Percentiles rank a stretch among this genome's conserved stretches.
Evolutionary conservation across 768 basidiomycete genomes (phyloP).

Genomic region (Cystobasidium tubakii): DNA sequence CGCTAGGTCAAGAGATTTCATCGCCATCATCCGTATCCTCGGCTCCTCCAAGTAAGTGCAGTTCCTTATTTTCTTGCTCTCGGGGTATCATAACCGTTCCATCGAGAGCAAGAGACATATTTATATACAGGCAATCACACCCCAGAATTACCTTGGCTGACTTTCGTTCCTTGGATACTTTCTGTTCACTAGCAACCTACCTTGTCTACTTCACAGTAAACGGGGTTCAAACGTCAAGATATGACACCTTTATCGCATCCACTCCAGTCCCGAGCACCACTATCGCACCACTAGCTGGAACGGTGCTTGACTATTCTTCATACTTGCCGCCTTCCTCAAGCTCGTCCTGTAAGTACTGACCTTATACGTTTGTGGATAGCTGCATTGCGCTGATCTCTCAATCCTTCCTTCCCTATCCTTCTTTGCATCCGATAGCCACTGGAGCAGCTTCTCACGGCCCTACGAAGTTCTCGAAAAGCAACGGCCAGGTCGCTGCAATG

Average conservation of each 20-base stretch:
- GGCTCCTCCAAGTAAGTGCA: conserved; percentile 16
- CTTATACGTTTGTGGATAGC: background rate
- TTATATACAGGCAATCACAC: too few relatives aligned
- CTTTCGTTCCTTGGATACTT: background rate
- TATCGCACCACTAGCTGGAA: background rate
- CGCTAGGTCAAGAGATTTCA: background rate
- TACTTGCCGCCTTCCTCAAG: conserved; percentile 11
- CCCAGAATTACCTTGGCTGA: background rate
- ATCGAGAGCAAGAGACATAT: too few relatives aligned
- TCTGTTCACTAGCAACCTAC: conserved; percentile 11
- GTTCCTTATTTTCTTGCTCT: background rate
- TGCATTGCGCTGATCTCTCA: background rate
- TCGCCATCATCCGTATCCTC: background rate
- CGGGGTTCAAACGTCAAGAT: conserved; percentile 23
- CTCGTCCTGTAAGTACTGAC: background rate
- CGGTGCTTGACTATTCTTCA: background rate
- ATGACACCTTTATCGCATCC: conserved; percentile 5
- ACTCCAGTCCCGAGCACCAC: background rate
- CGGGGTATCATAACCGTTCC: too few relatives aligned
- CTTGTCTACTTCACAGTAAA: conserved; percentile 12
- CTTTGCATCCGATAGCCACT: background rate
- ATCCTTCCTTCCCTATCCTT: too few relatives aligned
- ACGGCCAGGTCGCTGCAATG: conserved; percentile 18
- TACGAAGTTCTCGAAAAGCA: background rate
- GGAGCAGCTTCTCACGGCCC: background rate